A percentile compares a stretch with the other conserved stretches of the same genome.
These are phyloP conservation scores for Secale cereale DNA, from an alignment of 176 grass and related monocot genomes.

Conservation along the genomic window DNA sequence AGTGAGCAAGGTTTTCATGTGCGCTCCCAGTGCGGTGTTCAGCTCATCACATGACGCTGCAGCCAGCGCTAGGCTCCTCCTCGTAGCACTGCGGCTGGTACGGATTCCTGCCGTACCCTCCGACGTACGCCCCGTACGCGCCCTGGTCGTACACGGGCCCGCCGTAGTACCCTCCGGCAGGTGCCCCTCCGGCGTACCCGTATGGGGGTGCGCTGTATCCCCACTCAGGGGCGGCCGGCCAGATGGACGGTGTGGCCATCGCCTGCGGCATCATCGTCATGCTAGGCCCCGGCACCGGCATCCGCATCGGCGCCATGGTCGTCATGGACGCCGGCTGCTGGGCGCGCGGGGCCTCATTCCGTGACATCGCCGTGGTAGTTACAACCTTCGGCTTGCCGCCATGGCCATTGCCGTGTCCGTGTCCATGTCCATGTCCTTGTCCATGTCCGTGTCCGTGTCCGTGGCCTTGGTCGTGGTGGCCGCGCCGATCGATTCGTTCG, in stretches of 20 bases:
- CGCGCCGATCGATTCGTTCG: not conserved
- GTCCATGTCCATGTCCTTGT: not conserved
- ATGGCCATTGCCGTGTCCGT: not conserved
- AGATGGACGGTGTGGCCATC: conserved; percentile 34
- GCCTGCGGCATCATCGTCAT: conserved; percentile 15
- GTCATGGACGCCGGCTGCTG: conserved; percentile 34
- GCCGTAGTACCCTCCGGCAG: conserved; percentile 37
- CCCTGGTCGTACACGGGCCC: conserved; percentile 21
- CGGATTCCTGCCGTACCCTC: conserved; percentile 17
- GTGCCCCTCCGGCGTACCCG: conserved; percentile 36
- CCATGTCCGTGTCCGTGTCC: not conserved
- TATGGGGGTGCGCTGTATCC: conserved; percentile 33
- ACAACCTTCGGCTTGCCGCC: conserved; percentile 39
- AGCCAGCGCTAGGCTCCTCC: conserved; percentile 38
- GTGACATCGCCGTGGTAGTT: conserved; percentile 17
- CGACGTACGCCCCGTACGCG: conserved; percentile 5
- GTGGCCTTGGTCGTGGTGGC: not conserved
- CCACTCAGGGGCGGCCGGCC: conserved; percentile 37
- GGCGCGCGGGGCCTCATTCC: conserved; percentile 28
- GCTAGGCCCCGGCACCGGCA: not conserved
- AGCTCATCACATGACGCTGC: conserved; percentile 39
- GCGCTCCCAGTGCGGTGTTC: not conserved
- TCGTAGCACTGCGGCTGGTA: conserved; percentile 34
- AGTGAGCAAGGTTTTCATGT: too few relatives aligned
- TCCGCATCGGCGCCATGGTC: conserved; percentile 20